Base-by-base conservation (phyloP, 2,329 filamentous ascomycete genomes). In the Parafenestella ontariensis region DNA sequence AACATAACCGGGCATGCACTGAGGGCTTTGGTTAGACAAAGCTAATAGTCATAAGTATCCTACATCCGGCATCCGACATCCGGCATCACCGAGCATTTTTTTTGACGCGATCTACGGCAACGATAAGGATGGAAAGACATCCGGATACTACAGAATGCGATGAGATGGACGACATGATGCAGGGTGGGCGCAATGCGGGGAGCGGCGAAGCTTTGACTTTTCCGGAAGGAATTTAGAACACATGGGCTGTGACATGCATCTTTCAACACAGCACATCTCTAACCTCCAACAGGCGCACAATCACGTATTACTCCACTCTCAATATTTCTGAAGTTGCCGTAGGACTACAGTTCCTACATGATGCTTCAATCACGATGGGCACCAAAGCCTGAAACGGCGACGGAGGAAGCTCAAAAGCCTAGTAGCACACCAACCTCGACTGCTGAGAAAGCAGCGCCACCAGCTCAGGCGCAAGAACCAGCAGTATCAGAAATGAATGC, bases 311-410 rank as follows among this genome's bases (percentile, higher is more conserved):
- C 45, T 23, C 34, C 46, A 31, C 24, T 40, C 46, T 31, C 21
- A 46, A 45, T 50, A 28, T n/a, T n/a, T 41, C 42, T 46, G 29
- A 49, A n/a, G n/a, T 17, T 29, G 17, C 26, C 28, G 29, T 45
- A 50, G 21, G 21, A 18, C 9, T 28, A 52, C 36, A 29, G 41
- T 6, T 54, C 49, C 17, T 49, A 46, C 42, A 69, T 0, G 24
- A 75, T 75, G 72, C 64, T 69, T 39, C 59, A 70, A 42, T 75
- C 72, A 39, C 63, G 56, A 61, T 75, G 72, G 72, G 72, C 72
- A 2, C 61, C 68, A 17, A 61, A 68, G 52, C 23, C 59, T 34
- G 59, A 56, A 28, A 28, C 52, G 34, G 43, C 52, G 9, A 44
- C 49, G 41, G 53, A 62, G 18, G 45, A 56, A 42, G 29, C 23